These are phyloP conservation scores for Mycosarcoma maydis DNA, from an alignment of 1,284 basidiomycete species.

Conservation along the genomic window DNA sequence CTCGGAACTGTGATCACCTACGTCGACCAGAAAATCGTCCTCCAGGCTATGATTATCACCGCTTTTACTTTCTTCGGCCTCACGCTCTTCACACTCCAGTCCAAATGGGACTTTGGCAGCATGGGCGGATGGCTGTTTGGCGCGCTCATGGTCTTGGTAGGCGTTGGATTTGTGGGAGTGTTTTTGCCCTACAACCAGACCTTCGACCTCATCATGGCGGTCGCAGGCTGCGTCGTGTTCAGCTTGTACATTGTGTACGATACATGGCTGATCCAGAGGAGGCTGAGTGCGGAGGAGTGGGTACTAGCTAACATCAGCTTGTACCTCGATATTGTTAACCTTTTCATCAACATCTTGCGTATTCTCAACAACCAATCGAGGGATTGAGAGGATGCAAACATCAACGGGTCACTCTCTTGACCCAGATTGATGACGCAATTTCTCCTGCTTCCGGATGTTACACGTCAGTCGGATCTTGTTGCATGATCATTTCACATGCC, in stretches of 20 bases:
- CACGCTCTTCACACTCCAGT: slow-evolving; percentile 79
- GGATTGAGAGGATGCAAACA: slow-evolving; percentile 18
- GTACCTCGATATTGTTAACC: slow-evolving; percentile 72
- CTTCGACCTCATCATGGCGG: slow-evolving; percentile 80
- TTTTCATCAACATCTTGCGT: slow-evolving; percentile 79
- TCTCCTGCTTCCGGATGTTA: too few species aligned
- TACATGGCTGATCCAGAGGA: slow-evolving; percentile 80
- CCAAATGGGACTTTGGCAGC: slow-evolving; percentile 78
- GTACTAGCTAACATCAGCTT: slow-evolving; percentile 85
- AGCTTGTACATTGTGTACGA: slow-evolving; percentile 75
- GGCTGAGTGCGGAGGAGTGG: slow-evolving; percentile 84
- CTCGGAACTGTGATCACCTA: slow-evolving; percentile 81
- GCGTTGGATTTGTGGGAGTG: slow-evolving; percentile 73
- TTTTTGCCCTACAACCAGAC: slow-evolving; percentile 82
- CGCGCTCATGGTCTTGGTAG: slow-evolving; percentile 67
- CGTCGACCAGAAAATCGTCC: slow-evolving; percentile 78
- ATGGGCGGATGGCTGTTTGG: slow-evolving; percentile 85
- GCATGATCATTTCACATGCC: background rate
- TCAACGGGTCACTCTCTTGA: too few species aligned
- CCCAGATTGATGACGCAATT: too few species aligned
- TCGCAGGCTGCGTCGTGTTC: slow-evolving; percentile 81
- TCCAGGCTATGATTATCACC: slow-evolving; percentile 87
- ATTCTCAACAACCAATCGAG: slow-evolving; percentile 46
- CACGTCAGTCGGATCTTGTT: too few species aligned
- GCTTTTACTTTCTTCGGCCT: slow-evolving; percentile 85